These are phyloP conservation scores for Geranomyces michiganensis DNA, from an alignment of 192 early-diverging fungal species.

Conservation along the genomic window DNA sequence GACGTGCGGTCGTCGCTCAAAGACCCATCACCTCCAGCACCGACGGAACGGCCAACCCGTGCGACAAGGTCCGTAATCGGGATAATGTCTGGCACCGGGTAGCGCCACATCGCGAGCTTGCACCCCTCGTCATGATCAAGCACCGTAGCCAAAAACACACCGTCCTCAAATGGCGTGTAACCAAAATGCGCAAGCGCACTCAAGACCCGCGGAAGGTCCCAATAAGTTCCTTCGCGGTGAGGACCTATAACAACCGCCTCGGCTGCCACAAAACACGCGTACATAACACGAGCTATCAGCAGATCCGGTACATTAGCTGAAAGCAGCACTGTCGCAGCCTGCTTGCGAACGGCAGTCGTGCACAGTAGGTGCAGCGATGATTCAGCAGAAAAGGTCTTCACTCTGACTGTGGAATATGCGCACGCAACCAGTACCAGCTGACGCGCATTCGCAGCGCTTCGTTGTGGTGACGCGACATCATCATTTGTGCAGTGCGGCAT, in stretches of 20 bases:
- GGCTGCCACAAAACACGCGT: not conserved
- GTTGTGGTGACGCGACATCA: not conserved
- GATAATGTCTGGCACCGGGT: conserved; percentile 11
- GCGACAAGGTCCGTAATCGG: conserved; percentile 6
- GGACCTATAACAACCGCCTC: not conserved
- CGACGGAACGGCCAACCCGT: not conserved
- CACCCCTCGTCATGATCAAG: conserved; percentile 23
- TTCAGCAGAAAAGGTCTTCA: conserved; percentile 2
- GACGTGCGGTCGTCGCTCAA: too few species aligned
- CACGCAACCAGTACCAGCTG: conserved; percentile 26
- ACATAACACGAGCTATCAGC: not conserved
- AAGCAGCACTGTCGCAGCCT: not conserved
- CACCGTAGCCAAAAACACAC: not conserved
- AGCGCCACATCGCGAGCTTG: conserved; percentile 26
- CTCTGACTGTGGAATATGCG: conserved; percentile 9
- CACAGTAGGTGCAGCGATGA: not conserved
- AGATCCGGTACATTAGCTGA: conserved; percentile 30
- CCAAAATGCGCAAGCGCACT: conserved; percentile 14
- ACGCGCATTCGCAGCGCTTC: not conserved
- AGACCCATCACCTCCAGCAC: too few species aligned
- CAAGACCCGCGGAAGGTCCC: not conserved
- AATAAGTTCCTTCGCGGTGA: not conserved
- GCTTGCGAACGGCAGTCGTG: conserved; percentile 3
- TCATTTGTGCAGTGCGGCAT: not conserved
- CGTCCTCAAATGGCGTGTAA: conserved; percentile 15